A percentile compares a stretch with the other conserved stretches of the same genome.
Conservation (phyloP, 208 protist species). For the Leishmania tropica region DNA sequence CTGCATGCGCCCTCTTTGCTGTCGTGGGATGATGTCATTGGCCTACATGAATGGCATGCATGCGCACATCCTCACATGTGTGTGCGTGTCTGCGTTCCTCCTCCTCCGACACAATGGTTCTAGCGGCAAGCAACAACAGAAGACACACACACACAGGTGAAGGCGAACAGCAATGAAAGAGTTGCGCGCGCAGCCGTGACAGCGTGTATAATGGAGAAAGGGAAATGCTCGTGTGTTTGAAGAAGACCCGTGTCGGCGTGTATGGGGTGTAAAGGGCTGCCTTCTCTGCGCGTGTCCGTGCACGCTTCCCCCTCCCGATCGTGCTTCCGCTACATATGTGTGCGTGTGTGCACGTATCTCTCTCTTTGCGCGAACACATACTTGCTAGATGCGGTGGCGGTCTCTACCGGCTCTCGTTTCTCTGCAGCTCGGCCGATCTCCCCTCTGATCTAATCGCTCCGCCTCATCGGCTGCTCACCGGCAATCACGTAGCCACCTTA, state of each 20-base stretch:
- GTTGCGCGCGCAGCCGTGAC: background rate
- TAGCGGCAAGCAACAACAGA: background rate
- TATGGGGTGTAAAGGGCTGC: background rate
- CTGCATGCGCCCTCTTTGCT: background rate
- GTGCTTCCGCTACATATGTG: background rate
- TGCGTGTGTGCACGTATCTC: no score
- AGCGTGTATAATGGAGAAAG: background rate
- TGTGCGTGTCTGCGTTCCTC: no score
- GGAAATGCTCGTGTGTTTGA: background rate
- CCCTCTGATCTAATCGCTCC: background rate
- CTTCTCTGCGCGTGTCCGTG: background rate
- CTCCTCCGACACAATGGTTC: background rate
- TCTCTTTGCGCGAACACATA: background rate
- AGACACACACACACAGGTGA: background rate
- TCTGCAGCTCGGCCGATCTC: background rate
- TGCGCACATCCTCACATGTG: no score
- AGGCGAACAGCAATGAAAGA: no score
- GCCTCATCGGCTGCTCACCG: background rate
- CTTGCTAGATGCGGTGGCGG: background rate
- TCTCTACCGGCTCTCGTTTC: background rate
- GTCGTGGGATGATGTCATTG: background rate
- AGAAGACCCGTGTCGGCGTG: background rate
- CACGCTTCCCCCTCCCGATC: background rate
- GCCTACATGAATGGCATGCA: background rate
- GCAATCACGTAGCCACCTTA: background rate